Conservation (phyloP, 2,329 filamentous ascomycete species). For the Colletotrichum ledebouriae region DNA sequence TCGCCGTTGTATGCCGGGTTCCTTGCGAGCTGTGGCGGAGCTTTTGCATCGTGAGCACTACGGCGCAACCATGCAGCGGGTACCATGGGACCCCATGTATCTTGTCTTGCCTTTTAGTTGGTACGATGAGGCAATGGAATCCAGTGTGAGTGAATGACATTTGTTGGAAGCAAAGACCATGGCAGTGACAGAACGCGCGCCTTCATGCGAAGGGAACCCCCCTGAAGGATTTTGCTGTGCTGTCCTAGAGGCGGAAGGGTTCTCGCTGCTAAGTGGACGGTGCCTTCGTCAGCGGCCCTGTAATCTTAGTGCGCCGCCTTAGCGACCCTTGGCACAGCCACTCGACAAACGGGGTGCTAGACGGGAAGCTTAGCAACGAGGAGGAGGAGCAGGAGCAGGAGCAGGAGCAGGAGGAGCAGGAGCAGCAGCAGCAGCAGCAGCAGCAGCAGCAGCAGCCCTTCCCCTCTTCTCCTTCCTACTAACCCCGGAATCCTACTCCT, state of each 20-base stretch:
- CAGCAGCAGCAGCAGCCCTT: no score
- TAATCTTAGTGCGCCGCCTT: slow-evolving; percentile 36
- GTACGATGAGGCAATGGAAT: no score
- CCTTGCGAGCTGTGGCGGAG: not conserved
- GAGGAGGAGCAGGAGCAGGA: no score
- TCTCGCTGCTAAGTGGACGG: slow-evolving; percentile 28
- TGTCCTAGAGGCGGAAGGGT: slow-evolving; percentile 21
- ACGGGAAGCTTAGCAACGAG: not conserved
- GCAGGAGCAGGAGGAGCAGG: no score
- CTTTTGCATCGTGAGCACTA: not conserved
- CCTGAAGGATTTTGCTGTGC: slow-evolving; percentile 28
- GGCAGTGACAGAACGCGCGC: not conserved
- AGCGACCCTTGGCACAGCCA: slow-evolving; percentile 37
- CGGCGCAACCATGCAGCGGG: no score
- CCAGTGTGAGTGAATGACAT: no score
- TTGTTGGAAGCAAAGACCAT: no score
- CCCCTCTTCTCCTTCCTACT: no score
- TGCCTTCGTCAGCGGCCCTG: slow-evolving; percentile 35
- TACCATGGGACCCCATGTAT: no score
- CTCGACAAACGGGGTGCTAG: slow-evolving; percentile 27
- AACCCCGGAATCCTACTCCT: slow-evolving; percentile 1
- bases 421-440: no score
- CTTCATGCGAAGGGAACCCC: slow-evolving; percentile 24
- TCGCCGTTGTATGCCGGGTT: not conserved
- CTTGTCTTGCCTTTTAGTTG: no score